phyloP scores from a whole-genome alignment of 2,329 filamentous ascomycete species.

The Penicillium sp. region DNA sequence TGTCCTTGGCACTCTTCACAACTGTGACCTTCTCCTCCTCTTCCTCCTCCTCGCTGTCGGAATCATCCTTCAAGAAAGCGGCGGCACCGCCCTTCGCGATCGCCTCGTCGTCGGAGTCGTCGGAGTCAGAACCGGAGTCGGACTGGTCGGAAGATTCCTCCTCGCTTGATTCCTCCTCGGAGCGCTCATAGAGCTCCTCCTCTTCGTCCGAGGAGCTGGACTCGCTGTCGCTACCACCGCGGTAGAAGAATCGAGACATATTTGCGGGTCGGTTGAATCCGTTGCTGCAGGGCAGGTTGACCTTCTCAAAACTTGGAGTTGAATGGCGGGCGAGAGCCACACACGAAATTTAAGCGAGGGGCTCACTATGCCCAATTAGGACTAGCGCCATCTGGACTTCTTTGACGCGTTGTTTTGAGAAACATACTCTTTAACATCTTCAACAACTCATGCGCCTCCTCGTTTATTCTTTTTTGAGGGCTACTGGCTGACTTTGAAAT shows the following conservation, averaged over 20 bases:
- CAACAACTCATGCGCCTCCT: neutral
- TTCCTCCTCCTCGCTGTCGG: slow-evolving; percentile 73
- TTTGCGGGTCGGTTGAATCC: slow-evolving; percentile 37
- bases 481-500: too few relatives aligned
- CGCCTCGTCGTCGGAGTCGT: slow-evolving; percentile 45
- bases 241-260: slow-evolving; percentile 97
- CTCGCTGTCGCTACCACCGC: slow-evolving; percentile 91
- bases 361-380: slow-evolving; percentile 32
- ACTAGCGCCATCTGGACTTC: slow-evolving; percentile 9
- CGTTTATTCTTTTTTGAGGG: neutral
- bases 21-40: slow-evolving; percentile 80
- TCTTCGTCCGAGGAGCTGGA: slow-evolving; percentile 91
- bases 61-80: slow-evolving; percentile 74
- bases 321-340: slow-evolving; percentile 28
- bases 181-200: slow-evolving; percentile 73
- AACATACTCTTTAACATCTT: neutral
- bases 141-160: slow-evolving; percentile 50
- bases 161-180: slow-evolving; percentile 56
- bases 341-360: slow-evolving; percentile 44
- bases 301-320: slow-evolving; percentile 23
- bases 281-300: slow-evolving; percentile 18
- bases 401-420: slow-evolving; percentile 1
- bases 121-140: slow-evolving; percentile 50
- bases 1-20: slow-evolving; percentile 97
- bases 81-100: slow-evolving; percentile 66